These are phyloP conservation scores for Oryza nivara DNA, from an alignment of 176 grass and related monocot genomes.

Conservation along the genomic window DNA sequence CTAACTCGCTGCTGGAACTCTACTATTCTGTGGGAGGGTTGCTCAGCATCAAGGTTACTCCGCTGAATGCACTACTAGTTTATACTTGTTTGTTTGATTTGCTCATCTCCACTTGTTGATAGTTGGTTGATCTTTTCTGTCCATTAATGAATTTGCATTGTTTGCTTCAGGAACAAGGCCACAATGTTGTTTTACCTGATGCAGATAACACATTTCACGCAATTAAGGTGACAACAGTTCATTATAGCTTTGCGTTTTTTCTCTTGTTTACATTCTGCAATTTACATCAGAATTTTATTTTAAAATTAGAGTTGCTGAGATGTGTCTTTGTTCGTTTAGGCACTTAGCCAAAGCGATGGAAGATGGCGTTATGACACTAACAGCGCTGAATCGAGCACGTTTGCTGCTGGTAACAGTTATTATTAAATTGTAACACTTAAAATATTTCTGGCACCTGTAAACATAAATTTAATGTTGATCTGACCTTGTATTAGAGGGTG, in stretches of 20 bases:
- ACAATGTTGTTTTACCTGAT: constrained; percentile 60
- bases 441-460: not conserved
- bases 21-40: constrained; percentile 78
- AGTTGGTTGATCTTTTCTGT: not conserved
- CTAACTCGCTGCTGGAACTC: constrained; percentile 77
- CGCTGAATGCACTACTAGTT: not conserved
- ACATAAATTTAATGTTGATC: not conserved
- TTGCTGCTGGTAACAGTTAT: constrained; percentile 75
- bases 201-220: constrained; percentile 79
- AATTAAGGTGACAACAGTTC: constrained; percentile 66
- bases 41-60: constrained; percentile 72
- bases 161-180: constrained; percentile 69
- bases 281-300: constrained; percentile 2
- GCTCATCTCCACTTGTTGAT: not conserved
- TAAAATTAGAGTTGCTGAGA: constrained; percentile 27
- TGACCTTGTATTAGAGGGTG: not conserved
- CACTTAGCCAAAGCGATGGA: constrained; percentile 91
- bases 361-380: constrained; percentile 93
- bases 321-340: constrained; percentile 51
- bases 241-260: not conserved
- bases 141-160: not conserved
- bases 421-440: not conserved
- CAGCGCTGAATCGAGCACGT: constrained; percentile 91
- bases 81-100: constrained; percentile 7
- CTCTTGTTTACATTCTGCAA: not conserved